Conservation (phyloP, 164 flowering plant genomes). For the Warburgia ugandensis region DNA sequence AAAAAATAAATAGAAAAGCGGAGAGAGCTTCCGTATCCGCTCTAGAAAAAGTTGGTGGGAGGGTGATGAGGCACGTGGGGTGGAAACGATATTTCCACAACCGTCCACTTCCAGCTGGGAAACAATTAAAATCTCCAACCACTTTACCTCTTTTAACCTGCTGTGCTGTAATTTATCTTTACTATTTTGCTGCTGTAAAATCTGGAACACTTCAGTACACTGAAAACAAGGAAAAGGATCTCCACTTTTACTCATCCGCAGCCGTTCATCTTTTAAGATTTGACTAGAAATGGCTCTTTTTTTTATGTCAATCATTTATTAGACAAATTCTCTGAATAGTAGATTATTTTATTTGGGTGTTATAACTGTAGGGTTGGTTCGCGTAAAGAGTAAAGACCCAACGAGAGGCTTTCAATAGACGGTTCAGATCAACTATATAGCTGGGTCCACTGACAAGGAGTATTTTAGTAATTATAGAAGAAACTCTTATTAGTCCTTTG, state of each 20-base stretch:
- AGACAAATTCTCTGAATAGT: too few relatives aligned
- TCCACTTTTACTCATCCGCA: background rate
- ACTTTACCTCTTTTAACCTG: background rate
- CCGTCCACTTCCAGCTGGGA: constrained; percentile 42
- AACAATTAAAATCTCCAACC: constrained; percentile 8
- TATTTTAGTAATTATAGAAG: too few relatives aligned
- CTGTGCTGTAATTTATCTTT: background rate
- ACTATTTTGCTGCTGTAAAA: background rate
- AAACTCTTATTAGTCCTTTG: too few relatives aligned
- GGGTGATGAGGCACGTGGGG: constrained; percentile 30
- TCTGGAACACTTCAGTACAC: background rate
- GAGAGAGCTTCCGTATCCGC: constrained; percentile 27
- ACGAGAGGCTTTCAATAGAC: too few relatives aligned
- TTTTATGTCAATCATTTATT: too few relatives aligned
- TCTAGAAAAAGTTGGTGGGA: constrained; percentile 21
- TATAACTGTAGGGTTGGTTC: too few relatives aligned
- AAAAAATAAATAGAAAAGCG: background rate
- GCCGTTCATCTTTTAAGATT: too few relatives aligned
- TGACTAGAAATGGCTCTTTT: too few relatives aligned
- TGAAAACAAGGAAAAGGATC: background rate
- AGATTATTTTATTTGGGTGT: too few relatives aligned
- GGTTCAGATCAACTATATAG: too few relatives aligned
- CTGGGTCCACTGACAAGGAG: too few relatives aligned
- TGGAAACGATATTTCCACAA: constrained; percentile 26
- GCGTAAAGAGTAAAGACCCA: too few relatives aligned